Evolutionary conservation across 2,329 filamentous ascomycete genomes (phyloP).

Genomic region (Hymenoscyphus fraxineus): DNA sequence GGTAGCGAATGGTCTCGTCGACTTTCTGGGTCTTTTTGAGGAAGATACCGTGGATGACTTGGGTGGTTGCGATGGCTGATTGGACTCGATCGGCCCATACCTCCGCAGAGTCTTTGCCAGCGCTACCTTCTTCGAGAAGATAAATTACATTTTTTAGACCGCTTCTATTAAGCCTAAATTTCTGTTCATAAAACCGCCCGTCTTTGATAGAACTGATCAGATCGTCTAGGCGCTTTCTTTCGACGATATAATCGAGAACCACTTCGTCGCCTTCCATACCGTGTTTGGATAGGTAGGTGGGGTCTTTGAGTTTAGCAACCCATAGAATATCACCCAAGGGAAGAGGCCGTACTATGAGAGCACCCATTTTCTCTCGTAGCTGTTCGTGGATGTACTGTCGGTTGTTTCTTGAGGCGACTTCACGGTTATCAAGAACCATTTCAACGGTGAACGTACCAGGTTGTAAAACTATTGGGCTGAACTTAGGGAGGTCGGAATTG

Average conservation of each 20-base stretch:
- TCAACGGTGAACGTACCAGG: constrained; percentile 68
- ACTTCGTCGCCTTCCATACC: constrained; percentile 66
- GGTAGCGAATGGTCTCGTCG: constrained; percentile 74
- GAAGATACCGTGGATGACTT: constrained; percentile 76
- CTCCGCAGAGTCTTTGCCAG: constrained; percentile 49
- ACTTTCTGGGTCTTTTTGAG: constrained; percentile 71
- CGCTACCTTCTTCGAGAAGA: constrained; percentile 68
- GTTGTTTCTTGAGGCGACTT: constrained; percentile 68
- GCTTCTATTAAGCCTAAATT: constrained; percentile 70
- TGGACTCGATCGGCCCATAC: constrained; percentile 65
- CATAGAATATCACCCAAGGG: constrained; percentile 75
- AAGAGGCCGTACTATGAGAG: constrained; percentile 65
- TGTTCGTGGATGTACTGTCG: constrained; percentile 74
- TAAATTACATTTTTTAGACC: constrained; percentile 76
- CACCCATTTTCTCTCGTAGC: constrained; percentile 59
- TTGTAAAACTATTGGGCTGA: constrained; percentile 58
- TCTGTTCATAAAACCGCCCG: constrained; percentile 78
- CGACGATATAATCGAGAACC: constrained; percentile 75
- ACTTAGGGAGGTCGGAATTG: constrained; percentile 32
- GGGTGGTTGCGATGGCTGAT: constrained; percentile 71
- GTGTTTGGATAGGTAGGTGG: constrained; percentile 49
- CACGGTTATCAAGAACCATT: constrained; percentile 70
- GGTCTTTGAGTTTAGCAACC: constrained; percentile 69
- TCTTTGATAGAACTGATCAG: constrained; percentile 78
- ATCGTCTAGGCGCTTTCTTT: constrained; percentile 77